Percentiles rank a stretch among this genome's conserved stretches.
phyloP scores from a whole-genome alignment of 768 basidiomycete species.

The Mycena crocata region DNA sequence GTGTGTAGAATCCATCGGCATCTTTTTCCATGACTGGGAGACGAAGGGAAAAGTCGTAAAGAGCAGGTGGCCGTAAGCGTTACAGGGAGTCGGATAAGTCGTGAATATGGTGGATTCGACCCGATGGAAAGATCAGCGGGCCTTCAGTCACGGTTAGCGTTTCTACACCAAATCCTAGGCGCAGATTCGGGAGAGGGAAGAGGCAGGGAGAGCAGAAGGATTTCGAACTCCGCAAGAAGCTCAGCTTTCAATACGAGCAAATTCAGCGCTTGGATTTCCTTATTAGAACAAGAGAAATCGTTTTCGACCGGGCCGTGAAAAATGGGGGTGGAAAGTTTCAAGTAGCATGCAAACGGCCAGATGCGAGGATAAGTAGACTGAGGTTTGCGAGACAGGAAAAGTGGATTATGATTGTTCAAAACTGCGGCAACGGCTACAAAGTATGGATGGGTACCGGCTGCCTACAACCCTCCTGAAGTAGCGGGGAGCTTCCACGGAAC shows the following conservation, averaged over 20 bases:
- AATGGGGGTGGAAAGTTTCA: no score
- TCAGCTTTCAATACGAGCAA: conserved; percentile 5
- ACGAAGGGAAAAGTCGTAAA: conserved; percentile 20
- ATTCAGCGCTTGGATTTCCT: background rate
- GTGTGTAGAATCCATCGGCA: conserved; percentile 82
- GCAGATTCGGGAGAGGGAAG: conserved; percentile 1
- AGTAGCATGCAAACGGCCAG: no score
- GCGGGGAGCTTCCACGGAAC: no score
- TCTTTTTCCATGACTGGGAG: conserved; percentile 70
- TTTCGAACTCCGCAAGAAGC: conserved; percentile 4
- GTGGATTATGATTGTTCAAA: no score
- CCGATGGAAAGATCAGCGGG: conserved; percentile 9
- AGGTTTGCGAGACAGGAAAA: no score
- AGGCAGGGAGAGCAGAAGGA: background rate
- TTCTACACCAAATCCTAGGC: conserved; percentile 5
- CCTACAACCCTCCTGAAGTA: no score
- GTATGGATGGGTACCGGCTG: no score
- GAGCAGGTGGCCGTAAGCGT: background rate
- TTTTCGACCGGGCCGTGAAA: no score
- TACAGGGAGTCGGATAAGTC: conserved; percentile 4
- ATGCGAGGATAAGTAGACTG: no score
- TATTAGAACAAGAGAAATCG: no score
- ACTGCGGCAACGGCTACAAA: no score
- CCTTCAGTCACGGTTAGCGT: background rate
- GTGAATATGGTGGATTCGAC: conserved; percentile 4